Percentiles rank a stretch among this genome's conserved stretches.
Conservation (phyloP, 2,329 filamentous ascomycete species). For the Neofusicoccum ribis region DNA sequence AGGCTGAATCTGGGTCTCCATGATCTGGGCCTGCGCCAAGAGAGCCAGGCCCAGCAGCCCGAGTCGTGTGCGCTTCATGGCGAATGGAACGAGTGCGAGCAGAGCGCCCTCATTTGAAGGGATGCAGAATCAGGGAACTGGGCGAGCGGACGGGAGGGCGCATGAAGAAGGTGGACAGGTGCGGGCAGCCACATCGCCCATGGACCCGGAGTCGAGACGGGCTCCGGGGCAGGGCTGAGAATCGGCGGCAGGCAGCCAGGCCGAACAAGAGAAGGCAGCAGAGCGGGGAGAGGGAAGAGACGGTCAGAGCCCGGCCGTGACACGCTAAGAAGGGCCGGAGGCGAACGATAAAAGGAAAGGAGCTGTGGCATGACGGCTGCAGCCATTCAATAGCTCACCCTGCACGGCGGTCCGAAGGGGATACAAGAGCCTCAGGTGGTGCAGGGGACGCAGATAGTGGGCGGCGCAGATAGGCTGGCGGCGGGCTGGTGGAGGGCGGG, state of each 20-base stretch:
- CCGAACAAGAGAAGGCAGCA: not conserved
- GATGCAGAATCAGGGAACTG: not conserved
- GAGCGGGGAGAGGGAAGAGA: not conserved
- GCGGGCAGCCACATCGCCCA: not conserved
- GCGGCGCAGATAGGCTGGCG: not conserved
- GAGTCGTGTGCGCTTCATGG: not conserved
- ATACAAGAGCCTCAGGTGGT: slow-evolving; percentile 2
- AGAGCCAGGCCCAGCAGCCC: not conserved
- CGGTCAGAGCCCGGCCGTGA: not conserved
- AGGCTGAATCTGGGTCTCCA: not conserved
- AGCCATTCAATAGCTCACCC: slow-evolving; percentile 1
- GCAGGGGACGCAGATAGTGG: not conserved
- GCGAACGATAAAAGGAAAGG: not conserved
- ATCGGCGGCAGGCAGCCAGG: not conserved
- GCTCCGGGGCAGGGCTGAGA: too few species aligned
- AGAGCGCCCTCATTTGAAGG: not conserved
- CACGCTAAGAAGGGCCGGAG: not conserved
- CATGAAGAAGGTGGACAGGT: not conserved
- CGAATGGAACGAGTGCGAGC: not conserved
- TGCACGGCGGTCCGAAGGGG: slow-evolving; percentile 3
- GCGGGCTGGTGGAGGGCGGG: not conserved
- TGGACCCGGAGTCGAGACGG: not conserved
- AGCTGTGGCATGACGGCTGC: not conserved
- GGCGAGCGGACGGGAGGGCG: not conserved
- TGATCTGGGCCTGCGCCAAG: not conserved